These are phyloP conservation scores for Huntiella abstrusa DNA, from an alignment of 2,329 filamentous ascomycete genomes.

Conservation along the genomic window DNA sequence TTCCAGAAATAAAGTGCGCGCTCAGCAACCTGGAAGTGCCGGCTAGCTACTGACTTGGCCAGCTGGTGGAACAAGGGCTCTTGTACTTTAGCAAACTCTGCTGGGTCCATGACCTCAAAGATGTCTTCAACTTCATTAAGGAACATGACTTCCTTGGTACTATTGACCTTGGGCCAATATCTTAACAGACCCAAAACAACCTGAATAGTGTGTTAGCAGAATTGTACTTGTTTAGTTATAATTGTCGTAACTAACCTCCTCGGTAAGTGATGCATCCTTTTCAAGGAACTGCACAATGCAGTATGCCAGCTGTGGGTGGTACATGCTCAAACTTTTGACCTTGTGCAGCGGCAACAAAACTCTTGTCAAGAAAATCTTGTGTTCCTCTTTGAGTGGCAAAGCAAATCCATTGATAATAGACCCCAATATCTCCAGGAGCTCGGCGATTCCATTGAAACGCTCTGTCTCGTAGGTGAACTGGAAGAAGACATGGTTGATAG, in stretches of 20 bases:
- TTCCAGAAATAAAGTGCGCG: slow-evolving; percentile 99
- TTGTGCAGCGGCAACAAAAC: slow-evolving; percentile 91
- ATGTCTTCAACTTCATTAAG: slow-evolving; percentile 98
- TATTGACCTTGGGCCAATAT: slow-evolving; percentile 99
- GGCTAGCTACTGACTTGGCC: slow-evolving; percentile 92
- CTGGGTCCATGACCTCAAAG: slow-evolving; percentile 98
- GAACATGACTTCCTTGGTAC: slow-evolving; percentile 99
- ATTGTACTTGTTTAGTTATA: slow-evolving; percentile 11
- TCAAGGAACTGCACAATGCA: slow-evolving; percentile 98
- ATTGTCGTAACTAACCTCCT: slow-evolving; percentile 48
- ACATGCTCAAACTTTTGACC: slow-evolving; percentile 98
- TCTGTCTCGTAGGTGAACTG: slow-evolving; percentile 99
- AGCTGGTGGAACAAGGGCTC: slow-evolving; percentile 94
- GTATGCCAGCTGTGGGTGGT: slow-evolving; percentile 93
- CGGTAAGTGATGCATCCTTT: slow-evolving; percentile 89
- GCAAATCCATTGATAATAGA: slow-evolving; percentile 99
- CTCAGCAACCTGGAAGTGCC: slow-evolving; percentile 97
- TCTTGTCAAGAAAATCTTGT: slow-evolving; percentile 91
- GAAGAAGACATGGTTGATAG: slow-evolving; percentile 99
- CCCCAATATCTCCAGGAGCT: slow-evolving; percentile 86
- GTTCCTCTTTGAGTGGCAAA: slow-evolving; percentile 88
- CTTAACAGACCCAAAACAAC: slow-evolving; percentile 85
- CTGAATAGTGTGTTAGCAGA: slow-evolving; percentile 22
- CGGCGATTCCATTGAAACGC: slow-evolving; percentile 93
- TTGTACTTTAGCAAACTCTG: slow-evolving; percentile 96